Base-by-base conservation (phyloP, 2,329 filamentous ascomycete genomes). In the Claviceps fusiformis region DNA sequence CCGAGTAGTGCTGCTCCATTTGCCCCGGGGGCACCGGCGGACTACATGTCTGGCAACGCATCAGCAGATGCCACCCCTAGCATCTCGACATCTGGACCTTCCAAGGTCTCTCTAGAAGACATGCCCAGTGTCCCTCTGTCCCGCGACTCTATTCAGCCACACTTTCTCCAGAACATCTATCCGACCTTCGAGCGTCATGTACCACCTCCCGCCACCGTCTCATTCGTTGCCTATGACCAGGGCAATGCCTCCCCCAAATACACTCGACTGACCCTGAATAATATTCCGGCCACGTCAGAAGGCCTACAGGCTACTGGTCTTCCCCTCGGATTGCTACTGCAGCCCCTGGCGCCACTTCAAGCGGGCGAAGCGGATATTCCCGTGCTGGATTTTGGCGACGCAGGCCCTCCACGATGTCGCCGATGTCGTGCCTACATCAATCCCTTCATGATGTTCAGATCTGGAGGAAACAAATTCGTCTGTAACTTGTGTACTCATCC, bases 401-500 rank as follows among this genome's bases (percentile, higher is more conserved):
- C 75, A 44, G 93, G 93, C 0, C 93, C 93, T 45, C 93, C 93
- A 27, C 82, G 93, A 68, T 98, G 93, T 71, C 83, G 89, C 63
- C 80, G 93, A 72, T 98, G 93, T 74, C 81, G 93, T 66, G 87
- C 92, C 15, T 98, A 98, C 71, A 95, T 98, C 73, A 98, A 98
- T 66, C 93, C 93, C 1, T 98, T 98, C 68, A 97, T 98, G 93
- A 87, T 91, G 66, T 98, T 98, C 77, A 82, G 87, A 57, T 86
- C 87, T 17, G 92, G 92, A 43, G 93, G 93, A 56, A 95, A 92
- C 73, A 95, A 95, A 68, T 95, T 95, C 68, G 89, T 95, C 53
- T 98, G 93, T 75, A 98, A 98, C 67, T 88, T 98, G 72, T 98
- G 93, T 73, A 93, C 87, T 27, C 95, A 97, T 68, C 90, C 93